Conservation (phyloP, 345 rosid species). For the Camelina sativa region DNA sequence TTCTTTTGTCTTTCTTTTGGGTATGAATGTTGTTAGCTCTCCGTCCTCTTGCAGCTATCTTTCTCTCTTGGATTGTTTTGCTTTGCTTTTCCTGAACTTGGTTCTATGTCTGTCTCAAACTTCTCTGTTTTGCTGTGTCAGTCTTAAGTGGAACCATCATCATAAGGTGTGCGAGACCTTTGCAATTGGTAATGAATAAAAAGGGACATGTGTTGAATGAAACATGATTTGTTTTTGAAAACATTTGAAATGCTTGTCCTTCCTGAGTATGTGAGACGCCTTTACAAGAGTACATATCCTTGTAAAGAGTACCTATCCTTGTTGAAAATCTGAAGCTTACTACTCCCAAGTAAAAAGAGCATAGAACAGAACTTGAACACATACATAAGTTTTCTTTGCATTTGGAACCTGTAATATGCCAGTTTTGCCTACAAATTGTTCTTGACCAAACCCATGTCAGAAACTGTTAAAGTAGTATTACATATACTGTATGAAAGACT, state of each 20-base stretch:
- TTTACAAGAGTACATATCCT: background rate
- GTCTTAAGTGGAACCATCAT: slow-evolving; percentile 22
- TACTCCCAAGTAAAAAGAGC: too few species aligned
- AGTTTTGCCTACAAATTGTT: background rate
- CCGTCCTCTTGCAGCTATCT: slow-evolving; percentile 34
- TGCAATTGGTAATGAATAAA: slow-evolving; percentile 31
- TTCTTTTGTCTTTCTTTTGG: background rate
- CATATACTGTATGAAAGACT: background rate
- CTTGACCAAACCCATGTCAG: background rate
- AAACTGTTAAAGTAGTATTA: background rate
- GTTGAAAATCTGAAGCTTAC: too few species aligned
- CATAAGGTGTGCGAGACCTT: slow-evolving; percentile 15
- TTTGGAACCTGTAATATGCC: background rate
- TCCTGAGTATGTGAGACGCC: background rate
- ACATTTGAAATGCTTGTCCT: background rate
- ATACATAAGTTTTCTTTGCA: background rate
- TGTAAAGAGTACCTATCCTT: background rate
- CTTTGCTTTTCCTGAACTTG: slow-evolving; percentile 23
- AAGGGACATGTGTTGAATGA: background rate
- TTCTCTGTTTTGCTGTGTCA: slow-evolving; percentile 26
- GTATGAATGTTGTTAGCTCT: slow-evolving; percentile 18
- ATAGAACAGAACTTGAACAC: too few species aligned
- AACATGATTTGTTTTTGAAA: background rate
- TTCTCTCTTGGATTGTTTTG: slow-evolving; percentile 18
- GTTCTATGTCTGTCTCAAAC: slow-evolving; percentile 20